Evolutionary conservation across 352 stramenopile species (phyloP).

Genomic region (Phytophthora tubulina): DNA sequence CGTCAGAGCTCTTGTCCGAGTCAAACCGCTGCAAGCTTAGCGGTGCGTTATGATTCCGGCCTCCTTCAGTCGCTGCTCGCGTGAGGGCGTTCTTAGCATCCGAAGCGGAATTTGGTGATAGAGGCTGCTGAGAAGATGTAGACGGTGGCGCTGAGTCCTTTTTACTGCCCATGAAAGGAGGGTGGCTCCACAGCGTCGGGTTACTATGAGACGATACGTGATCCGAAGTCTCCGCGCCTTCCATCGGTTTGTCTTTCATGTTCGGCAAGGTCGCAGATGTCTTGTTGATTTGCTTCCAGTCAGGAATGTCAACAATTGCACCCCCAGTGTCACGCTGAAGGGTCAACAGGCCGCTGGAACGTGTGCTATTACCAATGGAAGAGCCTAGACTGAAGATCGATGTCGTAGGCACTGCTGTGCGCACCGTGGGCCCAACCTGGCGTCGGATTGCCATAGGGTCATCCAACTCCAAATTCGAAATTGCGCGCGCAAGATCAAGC

Average conservation of each 20-base stretch:
- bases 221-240: slow-evolving; percentile 37
- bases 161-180: slow-evolving; percentile 60
- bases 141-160: slow-evolving; percentile 38
- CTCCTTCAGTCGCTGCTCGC: slow-evolving; percentile 33
- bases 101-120: slow-evolving; percentile 32
- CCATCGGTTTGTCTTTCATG: slow-evolving; percentile 53
- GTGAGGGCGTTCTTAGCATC: slow-evolving; percentile 24
- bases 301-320: slow-evolving; percentile 58
- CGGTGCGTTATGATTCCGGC: slow-evolving; percentile 17
- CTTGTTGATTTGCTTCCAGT: slow-evolving; percentile 70
- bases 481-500: slow-evolving; percentile 75
- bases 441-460: slow-evolving; percentile 77
- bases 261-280: slow-evolving; percentile 67
- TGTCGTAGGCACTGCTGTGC: slow-evolving; percentile 58
- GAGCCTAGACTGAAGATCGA: slow-evolving; percentile 82
- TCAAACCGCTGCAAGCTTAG: slow-evolving; percentile 36
- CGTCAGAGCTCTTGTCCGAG: slow-evolving; percentile 39
- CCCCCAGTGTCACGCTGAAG: slow-evolving; percentile 61
- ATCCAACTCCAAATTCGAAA: slow-evolving; percentile 83
- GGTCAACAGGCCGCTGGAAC: slow-evolving; percentile 56
- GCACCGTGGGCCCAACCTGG: slow-evolving; percentile 56
- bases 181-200: slow-evolving; percentile 72
- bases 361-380: slow-evolving; percentile 54
- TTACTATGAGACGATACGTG: slow-evolving; percentile 63
- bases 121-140: slow-evolving; percentile 35